phyloP scores from a whole-genome alignment of 1,284 basidiomycete genomes.

The Ganoderma multipileum region DNA sequence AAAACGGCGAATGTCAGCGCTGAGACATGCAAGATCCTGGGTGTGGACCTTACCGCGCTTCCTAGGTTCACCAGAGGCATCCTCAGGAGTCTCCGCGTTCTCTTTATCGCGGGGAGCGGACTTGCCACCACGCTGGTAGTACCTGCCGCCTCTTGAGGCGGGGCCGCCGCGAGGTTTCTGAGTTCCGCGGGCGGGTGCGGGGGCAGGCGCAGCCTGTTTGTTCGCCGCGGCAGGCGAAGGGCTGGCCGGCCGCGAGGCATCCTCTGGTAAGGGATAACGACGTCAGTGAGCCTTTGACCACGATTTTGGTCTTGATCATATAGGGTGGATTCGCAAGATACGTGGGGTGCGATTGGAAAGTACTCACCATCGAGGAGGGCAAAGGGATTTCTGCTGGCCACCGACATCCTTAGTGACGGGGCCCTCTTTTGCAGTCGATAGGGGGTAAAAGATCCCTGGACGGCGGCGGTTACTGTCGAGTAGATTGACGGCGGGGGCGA shows the following conservation, averaged over 20 bases:
- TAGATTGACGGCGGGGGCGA: constrained; percentile 33
- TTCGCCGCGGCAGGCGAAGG: constrained; percentile 43
- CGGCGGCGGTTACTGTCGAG: constrained; percentile 36
- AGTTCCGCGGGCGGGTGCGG: constrained; percentile 46
- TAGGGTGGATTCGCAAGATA: constrained; percentile 14
- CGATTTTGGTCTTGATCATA: neutral
- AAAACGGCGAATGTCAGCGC: neutral
- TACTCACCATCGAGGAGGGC: constrained; percentile 74
- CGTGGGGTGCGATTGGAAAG: neutral
- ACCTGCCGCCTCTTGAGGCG: constrained; percentile 74
- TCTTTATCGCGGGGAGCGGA: constrained; percentile 42
- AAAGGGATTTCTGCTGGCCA: constrained; percentile 85
- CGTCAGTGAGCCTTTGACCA: constrained; percentile 6
- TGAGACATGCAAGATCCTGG: constrained; percentile 23
- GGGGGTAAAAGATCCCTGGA: constrained; percentile 41
- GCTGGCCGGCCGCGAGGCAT: constrained; percentile 51
- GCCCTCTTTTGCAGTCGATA: constrained; percentile 57
- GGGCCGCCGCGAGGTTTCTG: constrained; percentile 60
- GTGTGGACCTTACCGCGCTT: constrained; percentile 57
- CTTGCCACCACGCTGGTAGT: constrained; percentile 74
- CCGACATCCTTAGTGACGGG: constrained; percentile 80
- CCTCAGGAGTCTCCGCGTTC: constrained; percentile 47
- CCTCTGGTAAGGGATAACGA: constrained; percentile 38
- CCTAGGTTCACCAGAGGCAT: constrained; percentile 52
- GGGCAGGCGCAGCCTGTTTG: constrained; percentile 49